Evolutionary conservation across 306 rosid genomes (phyloP).

Genomic region (Amphicarpaea edgeworthii): DNA sequence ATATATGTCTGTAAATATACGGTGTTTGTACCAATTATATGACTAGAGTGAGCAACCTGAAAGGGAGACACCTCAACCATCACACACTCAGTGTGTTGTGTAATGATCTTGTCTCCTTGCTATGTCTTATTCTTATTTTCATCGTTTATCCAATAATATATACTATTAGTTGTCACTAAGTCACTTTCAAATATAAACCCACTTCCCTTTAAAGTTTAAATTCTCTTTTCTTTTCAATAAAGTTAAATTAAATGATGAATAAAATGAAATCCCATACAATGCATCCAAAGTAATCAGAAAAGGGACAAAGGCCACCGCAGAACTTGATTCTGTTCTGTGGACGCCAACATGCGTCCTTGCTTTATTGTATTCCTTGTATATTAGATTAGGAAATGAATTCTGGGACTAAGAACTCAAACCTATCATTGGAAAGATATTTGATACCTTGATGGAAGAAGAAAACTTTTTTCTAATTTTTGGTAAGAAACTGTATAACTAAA

Average conservation of each 20-base stretch:
- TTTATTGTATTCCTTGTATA: not conserved
- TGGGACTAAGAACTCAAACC: too few species aligned
- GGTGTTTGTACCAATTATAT: not conserved
- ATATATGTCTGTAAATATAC: not conserved
- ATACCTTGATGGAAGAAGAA: too few species aligned
- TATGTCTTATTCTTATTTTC: constrained; percentile 21
- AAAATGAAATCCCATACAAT: constrained; percentile 28
- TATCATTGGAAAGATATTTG: too few species aligned
- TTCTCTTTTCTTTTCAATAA: not conserved
- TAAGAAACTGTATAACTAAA: too few species aligned
- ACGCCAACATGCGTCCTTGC: not conserved
- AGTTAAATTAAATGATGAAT: not conserved
- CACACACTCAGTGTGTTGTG: constrained; percentile 12
- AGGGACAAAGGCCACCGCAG: constrained; percentile 13
- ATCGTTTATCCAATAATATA: too few species aligned
- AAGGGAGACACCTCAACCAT: constrained; percentile 31
- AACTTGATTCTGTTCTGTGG: constrained; percentile 20
- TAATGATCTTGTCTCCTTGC: constrained; percentile 19
- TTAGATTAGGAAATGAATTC: not conserved
- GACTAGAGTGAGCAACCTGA: not conserved
- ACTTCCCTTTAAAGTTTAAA: constrained; percentile 4
- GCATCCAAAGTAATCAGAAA: constrained; percentile 3
- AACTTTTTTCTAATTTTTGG: too few species aligned
- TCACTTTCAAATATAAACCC: constrained; percentile 16
- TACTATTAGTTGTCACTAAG: not conserved